phyloP scores from a whole-genome alignment of 441 rosid species.

The Adansonia madagascariensis region DNA sequence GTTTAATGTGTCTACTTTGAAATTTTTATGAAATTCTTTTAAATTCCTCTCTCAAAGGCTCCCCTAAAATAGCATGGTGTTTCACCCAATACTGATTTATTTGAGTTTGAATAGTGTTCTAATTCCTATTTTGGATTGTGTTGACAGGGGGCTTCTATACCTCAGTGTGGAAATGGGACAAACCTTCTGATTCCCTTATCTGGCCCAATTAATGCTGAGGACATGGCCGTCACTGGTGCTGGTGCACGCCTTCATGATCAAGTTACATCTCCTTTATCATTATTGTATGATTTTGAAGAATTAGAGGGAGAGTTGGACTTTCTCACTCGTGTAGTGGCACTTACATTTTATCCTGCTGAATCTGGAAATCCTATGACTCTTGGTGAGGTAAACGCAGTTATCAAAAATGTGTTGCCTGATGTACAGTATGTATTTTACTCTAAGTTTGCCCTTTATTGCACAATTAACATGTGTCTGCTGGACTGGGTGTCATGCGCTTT shows the following conservation, averaged over 20 bases:
- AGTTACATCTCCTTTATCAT: constrained; percentile 60
- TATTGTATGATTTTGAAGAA: constrained; percentile 94
- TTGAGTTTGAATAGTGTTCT: constrained; percentile 14
- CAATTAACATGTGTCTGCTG: constrained; percentile 10
- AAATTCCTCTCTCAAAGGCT: constrained; percentile 14
- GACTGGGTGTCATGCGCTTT: constrained; percentile 10
- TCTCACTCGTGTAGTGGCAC: constrained; percentile 88
- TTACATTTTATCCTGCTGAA: constrained; percentile 86
- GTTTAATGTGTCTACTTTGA: constrained; percentile 6
- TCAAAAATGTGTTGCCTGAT: constrained; percentile 23
- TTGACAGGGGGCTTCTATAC: constrained; percentile 87
- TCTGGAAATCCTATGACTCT: constrained; percentile 88
- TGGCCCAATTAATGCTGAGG: constrained; percentile 83
- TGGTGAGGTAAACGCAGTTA: constrained; percentile 76
- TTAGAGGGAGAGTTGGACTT: constrained; percentile 93
- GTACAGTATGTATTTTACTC: constrained; percentile 23
- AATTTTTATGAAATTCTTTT: constrained; percentile 14
- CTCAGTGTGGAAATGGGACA: constrained; percentile 87
- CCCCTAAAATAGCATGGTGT: not conserved
- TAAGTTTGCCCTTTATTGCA: not conserved
- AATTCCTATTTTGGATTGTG: constrained; percentile 33
- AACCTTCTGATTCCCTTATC: constrained; percentile 82
- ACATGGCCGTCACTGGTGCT: constrained; percentile 97
- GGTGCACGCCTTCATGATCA: constrained; percentile 87
- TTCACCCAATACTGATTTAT: not conserved